These are phyloP conservation scores for Exsudoporus floridanus DNA, from an alignment of 1,284 basidiomycete species.

Conservation along the genomic window DNA sequence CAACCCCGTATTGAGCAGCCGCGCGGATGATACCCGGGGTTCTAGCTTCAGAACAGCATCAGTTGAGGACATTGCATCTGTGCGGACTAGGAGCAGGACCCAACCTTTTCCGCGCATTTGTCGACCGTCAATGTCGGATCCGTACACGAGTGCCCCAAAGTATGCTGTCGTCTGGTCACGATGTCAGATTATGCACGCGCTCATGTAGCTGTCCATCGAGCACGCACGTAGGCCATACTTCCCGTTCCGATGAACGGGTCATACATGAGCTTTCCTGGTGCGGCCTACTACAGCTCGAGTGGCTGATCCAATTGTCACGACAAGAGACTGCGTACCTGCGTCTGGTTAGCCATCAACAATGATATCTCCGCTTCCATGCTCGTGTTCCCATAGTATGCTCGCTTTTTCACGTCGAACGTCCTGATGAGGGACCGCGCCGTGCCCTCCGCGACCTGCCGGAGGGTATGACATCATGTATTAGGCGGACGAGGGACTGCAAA, in stretches of 20 bases:
- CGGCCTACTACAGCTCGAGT: conserved; percentile 52
- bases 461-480: not conserved
- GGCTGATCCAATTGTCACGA: not conserved
- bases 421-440: conserved; percentile 67
- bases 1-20: conserved; percentile 84
- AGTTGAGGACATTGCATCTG: not conserved
- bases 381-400: conserved; percentile 92
- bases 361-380: conserved; percentile 98
- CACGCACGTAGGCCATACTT: conserved; percentile 83
- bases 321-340: conserved; percentile 53
- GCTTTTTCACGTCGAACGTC: conserved; percentile 86
- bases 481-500: conserved; percentile 9
- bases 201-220: conserved; percentile 22
- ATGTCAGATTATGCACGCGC: not conserved
- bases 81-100: not conserved
- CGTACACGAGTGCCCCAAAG: conserved; percentile 86
- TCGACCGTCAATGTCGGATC: conserved; percentile 96
- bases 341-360: conserved; percentile 94
- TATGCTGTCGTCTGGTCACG: conserved; percentile 68
- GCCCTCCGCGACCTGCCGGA: conserved; percentile 64
- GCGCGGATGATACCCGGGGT: conserved; percentile 75
- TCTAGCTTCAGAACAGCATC: conserved; percentile 36
- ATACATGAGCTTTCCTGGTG: conserved; percentile 87
- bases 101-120: conserved; percentile 92
- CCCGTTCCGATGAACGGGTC: conserved; percentile 98